Conservation (phyloP, 768 basidiomycete genomes). For the Trametes maxima region DNA sequence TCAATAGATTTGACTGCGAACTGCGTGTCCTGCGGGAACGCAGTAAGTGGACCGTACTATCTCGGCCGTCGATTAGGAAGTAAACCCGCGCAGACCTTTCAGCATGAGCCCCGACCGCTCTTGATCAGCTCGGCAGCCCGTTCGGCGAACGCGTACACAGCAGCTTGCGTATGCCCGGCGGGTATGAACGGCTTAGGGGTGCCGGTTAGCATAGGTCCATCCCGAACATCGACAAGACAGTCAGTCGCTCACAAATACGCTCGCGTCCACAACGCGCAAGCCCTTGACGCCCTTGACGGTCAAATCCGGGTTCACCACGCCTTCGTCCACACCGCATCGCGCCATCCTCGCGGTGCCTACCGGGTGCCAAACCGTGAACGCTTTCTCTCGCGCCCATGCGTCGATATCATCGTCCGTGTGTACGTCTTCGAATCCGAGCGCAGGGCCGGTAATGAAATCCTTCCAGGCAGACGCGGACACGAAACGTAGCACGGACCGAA, state of each 20-base stretch:
- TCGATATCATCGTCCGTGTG: slow-evolving; percentile 21
- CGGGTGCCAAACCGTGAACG: slow-evolving; percentile 29
- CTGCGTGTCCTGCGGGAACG: no score
- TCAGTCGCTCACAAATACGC: slow-evolving; percentile 19
- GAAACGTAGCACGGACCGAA: slow-evolving; percentile 11
- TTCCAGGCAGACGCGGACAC: slow-evolving; percentile 5
- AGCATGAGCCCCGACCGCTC: not conserved
- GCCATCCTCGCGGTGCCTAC: slow-evolving; percentile 45
- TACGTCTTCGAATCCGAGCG: not conserved
- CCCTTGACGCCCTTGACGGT: slow-evolving; percentile 46
- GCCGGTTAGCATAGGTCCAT: not conserved
- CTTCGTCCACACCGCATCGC: slow-evolving; percentile 29
- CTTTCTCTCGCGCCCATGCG: slow-evolving; percentile 20
- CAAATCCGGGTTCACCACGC: slow-evolving; percentile 47
- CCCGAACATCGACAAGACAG: no score
- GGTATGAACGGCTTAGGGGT: slow-evolving; percentile 24
- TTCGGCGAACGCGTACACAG: slow-evolving; percentile 30
- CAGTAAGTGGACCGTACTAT: no score
- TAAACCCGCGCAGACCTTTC: no score
- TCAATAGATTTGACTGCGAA: no score
- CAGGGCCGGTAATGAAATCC: not conserved
- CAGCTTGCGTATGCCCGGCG: slow-evolving; percentile 24
- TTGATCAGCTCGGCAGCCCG: slow-evolving; percentile 31
- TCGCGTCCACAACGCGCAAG: slow-evolving; percentile 37
- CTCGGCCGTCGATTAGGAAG: no score